These are phyloP conservation scores for Spiraea crenata DNA, from an alignment of 331 rosid genomes.

Conservation along the genomic window DNA sequence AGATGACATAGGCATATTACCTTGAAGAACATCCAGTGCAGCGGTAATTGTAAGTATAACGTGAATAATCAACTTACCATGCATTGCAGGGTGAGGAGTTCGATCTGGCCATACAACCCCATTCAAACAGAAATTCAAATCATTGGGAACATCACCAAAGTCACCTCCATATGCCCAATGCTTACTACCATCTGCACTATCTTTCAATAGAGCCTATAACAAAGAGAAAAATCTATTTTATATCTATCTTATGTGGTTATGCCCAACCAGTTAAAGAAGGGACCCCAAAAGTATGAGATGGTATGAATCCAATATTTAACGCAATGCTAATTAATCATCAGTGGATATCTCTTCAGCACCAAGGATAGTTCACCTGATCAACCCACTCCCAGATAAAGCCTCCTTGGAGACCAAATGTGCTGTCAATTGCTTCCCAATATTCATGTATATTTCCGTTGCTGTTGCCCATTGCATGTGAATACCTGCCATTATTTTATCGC, in stretches of 20 bases:
- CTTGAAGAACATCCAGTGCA: not conserved
- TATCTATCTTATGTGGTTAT: not conserved
- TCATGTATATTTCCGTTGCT: constrained; percentile 79
- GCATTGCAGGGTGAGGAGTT: constrained; percentile 89
- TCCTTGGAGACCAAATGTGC: constrained; percentile 95
- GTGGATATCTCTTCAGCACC: constrained; percentile 7
- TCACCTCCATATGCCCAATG: constrained; percentile 99
- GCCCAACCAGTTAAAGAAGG: not conserved
- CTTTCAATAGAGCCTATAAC: constrained; percentile 65
- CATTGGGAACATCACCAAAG: constrained; percentile 85
- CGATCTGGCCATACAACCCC: constrained; percentile 91
- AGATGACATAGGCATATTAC: not conserved
- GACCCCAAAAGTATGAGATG: not conserved
- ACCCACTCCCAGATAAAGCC: constrained; percentile 99
- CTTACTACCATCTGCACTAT: constrained; percentile 49
- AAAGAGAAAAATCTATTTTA: constrained; percentile 16
- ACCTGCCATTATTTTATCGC: constrained; percentile 51
- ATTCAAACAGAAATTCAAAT: constrained; percentile 80
- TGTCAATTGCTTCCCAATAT: constrained; percentile 97
- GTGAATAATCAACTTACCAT: constrained; percentile 48
- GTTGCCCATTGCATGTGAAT: constrained; percentile 98
- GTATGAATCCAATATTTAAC: constrained; percentile 6
- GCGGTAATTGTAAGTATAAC: not conserved
- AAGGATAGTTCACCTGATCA: constrained; percentile 60
- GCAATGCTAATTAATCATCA: not conserved